phyloP scores from a whole-genome alignment of 306 rosid species.

The Quercus suber region DNA sequence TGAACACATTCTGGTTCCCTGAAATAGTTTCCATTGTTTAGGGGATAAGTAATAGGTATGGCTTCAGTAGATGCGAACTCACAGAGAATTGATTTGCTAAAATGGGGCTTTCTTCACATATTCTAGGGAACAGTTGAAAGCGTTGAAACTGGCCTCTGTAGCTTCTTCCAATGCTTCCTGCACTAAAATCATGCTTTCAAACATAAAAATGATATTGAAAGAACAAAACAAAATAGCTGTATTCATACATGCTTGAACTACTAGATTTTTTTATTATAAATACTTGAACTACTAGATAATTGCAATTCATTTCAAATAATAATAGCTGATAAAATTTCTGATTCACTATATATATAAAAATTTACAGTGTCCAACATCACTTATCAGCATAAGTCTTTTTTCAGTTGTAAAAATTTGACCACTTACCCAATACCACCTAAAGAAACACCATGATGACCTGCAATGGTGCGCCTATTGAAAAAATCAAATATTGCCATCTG shows the following conservation, averaged over 20 bases:
- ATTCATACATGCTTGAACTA: background rate
- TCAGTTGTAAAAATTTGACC: background rate
- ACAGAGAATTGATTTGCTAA: constrained; percentile 94
- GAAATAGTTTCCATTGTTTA: background rate
- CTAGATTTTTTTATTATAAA: background rate
- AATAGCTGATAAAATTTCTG: background rate
- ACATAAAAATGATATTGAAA: background rate
- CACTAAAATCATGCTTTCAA: constrained; percentile 38
- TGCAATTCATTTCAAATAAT: background rate
- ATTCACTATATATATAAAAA: background rate
- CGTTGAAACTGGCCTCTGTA: constrained; percentile 86
- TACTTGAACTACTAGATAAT: background rate
- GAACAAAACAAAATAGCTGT: background rate
- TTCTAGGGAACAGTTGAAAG: constrained; percentile 71
- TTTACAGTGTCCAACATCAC: constrained; percentile 3
- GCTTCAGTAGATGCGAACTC: constrained; percentile 28
- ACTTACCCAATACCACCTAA: constrained; percentile 91
- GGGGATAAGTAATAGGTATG: background rate
- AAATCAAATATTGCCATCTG: background rate
- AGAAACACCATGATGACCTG: constrained; percentile 74
- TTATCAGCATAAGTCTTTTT: background rate
- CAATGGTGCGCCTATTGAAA: constrained; percentile 32
- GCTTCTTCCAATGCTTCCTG: constrained; percentile 95
- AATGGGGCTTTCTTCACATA: constrained; percentile 75
- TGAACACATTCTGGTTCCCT: background rate